Conservation (phyloP, 148 eudicot species). For the Polygonum maritimum region DNA sequence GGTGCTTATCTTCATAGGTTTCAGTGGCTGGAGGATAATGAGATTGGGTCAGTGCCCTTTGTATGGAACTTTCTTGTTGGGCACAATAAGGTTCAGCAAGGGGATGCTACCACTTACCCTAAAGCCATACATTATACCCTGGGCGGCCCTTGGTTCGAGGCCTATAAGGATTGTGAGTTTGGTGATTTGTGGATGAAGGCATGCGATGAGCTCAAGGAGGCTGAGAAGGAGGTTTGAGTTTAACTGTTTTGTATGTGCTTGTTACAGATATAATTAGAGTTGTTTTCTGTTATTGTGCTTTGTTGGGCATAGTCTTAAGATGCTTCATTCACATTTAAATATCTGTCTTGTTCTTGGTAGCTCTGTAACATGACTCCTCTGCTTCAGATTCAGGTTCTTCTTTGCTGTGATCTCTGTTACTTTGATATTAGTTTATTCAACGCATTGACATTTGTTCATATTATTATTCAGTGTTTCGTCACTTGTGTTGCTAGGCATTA, state of each 20-base stretch:
- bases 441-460: neutral
- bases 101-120: slow-evolving; percentile 47
- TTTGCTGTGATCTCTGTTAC: neutral
- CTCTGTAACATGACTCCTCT: neutral
- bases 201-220: neutral
- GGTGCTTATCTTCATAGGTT: slow-evolving; percentile 90
- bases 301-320: too few relatives aligned
- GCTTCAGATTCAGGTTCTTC: neutral
- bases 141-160: slow-evolving; percentile 97
- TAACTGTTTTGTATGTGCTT: neutral
- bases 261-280: neutral
- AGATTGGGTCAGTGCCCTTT: slow-evolving; percentile 73
- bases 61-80: slow-evolving; percentile 98
- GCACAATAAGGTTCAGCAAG: slow-evolving; percentile 68
- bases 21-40: slow-evolving; percentile 79
- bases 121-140: slow-evolving; percentile 86
- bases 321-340: too few relatives aligned
- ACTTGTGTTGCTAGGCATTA: neutral
- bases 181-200: slow-evolving; percentile 22
- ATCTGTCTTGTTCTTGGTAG: neutral
- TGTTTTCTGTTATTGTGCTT: too few relatives aligned
- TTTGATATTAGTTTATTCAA: neutral
- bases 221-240: neutral
- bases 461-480: neutral
- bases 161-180: slow-evolving; percentile 88